Evolutionary conservation across 148 eudicot genomes (phyloP), one percentile per base, ranked within the genome.

Genomic region (Nyssa sinensis): DNA sequence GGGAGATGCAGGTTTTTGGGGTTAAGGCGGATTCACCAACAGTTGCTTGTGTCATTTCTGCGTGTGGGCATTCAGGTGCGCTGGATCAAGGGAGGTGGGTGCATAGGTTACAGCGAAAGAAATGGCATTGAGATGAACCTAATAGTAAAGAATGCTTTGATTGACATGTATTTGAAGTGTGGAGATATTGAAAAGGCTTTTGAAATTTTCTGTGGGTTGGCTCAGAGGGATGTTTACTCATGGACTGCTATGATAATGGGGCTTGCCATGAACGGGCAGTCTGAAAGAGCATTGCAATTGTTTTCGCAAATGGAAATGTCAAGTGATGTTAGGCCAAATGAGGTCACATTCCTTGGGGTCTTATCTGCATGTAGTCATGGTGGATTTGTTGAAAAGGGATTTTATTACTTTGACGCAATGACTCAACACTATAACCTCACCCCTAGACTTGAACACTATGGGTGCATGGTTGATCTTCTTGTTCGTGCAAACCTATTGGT

Each of bases 291-390:
- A 55, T n/a, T 55, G 23, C 59, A 55, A 2, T n/a, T 55, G 4
- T 55, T 55, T 55, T n/a, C 7, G 59, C 24, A 55, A 55, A 55
- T 55, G 59, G 59, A 55, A 55, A 55, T 5, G 24, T 55, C 59
- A 19, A 55, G 24, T 55, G 59, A 17, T 21, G 25, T 55, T 55
- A 19, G 59, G 59, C 59, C 59, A 5, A 55, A 55, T 55, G 59
- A 55, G 59, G 59, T 55, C 59, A 55, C 59, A 55, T 55, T 55
- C 21, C 59, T 55, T 55, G 59, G 59, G 59, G 25, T 55, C 59
- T 55, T 55, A 55, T n/a, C 7, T 19, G 59, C 59, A 2, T 55
- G 59, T 55, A 55, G 59, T 55, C 59, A 55, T 5, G 25, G 59
- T 55, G 59, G 59, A 55, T n/a, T 55, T 55, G 59, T 55, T 17